Evolutionary conservation across 306 rosid species (phyloP), one percentile per base, ranked within the genome.

Genomic region (Citrullus amarus): DNA sequence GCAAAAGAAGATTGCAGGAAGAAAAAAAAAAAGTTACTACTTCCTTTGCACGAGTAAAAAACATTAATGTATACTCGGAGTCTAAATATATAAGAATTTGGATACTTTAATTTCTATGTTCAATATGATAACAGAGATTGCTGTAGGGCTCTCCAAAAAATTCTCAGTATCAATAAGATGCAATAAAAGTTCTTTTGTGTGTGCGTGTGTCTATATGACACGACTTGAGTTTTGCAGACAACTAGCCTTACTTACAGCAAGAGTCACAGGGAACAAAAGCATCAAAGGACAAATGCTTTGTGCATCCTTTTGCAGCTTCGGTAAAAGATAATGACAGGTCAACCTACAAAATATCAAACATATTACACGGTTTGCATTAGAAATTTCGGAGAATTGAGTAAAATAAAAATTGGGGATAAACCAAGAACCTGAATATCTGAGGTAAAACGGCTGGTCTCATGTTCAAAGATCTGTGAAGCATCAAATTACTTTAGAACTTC

Each of bases 281-380:
- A 80, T 89, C 84, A 83, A 92, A 86, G 44, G 97, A 92, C 68
- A 92, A 78, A 57, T 84, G 69, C 83, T 84, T 92, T 79, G 87
- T 90, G 90, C 99, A 92, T 80, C 99, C 99, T 79, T 86, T 84
- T 11, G 86, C 90, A 71, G 97, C 97, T 91, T 95, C 97, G 18
- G 86, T 67, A 81, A 95, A 95, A 63, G 93, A 86, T 77, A 95
- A 96, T 30, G 86, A 78, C 80, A 90, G 70, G 79, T 87, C 93
- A 73, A 86, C 93, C 99, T 95, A 79, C 8, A 79, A 73, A 66
- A 80, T 56, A 76, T 81, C 32, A 81, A 79, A 79, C 80, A 28
- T 43, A 86, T 55, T 39, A 28, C 4, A 78, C 46, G 44, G 55
- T 78, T 77, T 46, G 14, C 15, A 48, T 8, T 46, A 30, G 43